phyloP scores from a whole-genome alignment of 2,329 filamentous ascomycete species.

The Alternaria solani region DNA sequence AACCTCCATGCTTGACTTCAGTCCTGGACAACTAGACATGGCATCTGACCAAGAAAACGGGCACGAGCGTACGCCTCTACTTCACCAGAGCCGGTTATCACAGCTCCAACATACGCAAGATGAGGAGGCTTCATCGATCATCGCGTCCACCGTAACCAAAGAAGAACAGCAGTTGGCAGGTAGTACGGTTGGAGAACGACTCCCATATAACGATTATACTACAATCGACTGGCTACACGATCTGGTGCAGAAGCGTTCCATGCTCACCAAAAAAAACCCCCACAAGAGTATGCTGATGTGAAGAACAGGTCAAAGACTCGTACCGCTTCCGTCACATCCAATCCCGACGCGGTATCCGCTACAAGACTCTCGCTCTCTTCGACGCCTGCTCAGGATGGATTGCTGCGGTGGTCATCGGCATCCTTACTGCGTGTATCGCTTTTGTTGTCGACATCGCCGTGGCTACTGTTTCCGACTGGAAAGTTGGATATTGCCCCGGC shows the following conservation, averaged over 20 bases:
- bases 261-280: background rate
- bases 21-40: conserved; percentile 18
- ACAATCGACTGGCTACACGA: conserved; percentile 71
- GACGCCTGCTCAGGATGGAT: conserved; percentile 65
- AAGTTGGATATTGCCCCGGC: conserved; percentile 62
- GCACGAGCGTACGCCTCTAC: conserved; percentile 48
- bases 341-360: conserved; percentile 54
- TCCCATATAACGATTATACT: conserved; percentile 69
- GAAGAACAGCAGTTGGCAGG: conserved; percentile 58
- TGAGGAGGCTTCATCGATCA: conserved; percentile 54
- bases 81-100: conserved; percentile 43
- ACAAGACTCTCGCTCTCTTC: conserved; percentile 52
- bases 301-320: conserved; percentile 62
- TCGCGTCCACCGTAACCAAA: conserved; percentile 57
- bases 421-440: conserved; percentile 63
- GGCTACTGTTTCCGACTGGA: conserved; percentile 65
- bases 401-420: conserved; percentile 62
- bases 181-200: conserved; percentile 61
- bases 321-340: conserved; percentile 61
- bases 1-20: background rate
- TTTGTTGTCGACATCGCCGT: conserved; percentile 64
- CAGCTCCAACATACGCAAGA: conserved; percentile 50
- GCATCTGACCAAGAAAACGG: conserved; percentile 33
- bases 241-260: conserved; percentile 49
- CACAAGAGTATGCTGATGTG: background rate